Percentiles rank a stretch among this genome's conserved stretches.
Evolutionary conservation across 73 alveolate genomes (phyloP).

Genomic region (Blepharisma stoltei): DNA sequence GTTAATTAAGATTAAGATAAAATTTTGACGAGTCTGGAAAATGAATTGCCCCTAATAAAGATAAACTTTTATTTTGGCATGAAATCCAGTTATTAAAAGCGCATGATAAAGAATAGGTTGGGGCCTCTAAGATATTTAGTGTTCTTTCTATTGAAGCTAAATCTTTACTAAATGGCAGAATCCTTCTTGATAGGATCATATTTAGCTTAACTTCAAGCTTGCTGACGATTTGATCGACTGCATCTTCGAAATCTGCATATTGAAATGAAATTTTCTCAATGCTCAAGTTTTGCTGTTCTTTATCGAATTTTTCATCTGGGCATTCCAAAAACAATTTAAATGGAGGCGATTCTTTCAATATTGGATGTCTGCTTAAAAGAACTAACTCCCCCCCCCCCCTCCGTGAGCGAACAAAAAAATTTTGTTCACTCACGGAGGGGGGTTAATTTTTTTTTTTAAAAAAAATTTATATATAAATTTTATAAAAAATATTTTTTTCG

Average conservation of each 20-base stretch:
- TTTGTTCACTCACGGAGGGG: too few species aligned
- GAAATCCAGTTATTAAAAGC: neutral
- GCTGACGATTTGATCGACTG: neutral
- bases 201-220: conserved; percentile 7
- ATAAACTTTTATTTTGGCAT: neutral
- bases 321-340: neutral
- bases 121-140: conserved; percentile 2
- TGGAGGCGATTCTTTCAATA: neutral
- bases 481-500: too few species aligned
- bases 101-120: conserved; percentile 12
- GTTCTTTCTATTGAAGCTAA: neutral
- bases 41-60: neutral
- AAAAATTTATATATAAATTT: too few species aligned
- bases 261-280: neutral
- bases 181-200: neutral
- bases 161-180: conserved; percentile 16
- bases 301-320: neutral
- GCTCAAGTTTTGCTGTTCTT: neutral
- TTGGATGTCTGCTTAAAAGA: neutral
- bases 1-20: too few species aligned
- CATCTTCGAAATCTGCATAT: conserved; percentile 22
- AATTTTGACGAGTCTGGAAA: neutral
- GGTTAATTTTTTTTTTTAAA: too few species aligned
- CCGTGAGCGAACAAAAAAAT: too few species aligned
- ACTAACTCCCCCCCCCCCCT: too few species aligned